These are phyloP conservation scores for Cucurbita ficifolia DNA, from an alignment of 306 rosid species.

Conservation along the genomic window DNA sequence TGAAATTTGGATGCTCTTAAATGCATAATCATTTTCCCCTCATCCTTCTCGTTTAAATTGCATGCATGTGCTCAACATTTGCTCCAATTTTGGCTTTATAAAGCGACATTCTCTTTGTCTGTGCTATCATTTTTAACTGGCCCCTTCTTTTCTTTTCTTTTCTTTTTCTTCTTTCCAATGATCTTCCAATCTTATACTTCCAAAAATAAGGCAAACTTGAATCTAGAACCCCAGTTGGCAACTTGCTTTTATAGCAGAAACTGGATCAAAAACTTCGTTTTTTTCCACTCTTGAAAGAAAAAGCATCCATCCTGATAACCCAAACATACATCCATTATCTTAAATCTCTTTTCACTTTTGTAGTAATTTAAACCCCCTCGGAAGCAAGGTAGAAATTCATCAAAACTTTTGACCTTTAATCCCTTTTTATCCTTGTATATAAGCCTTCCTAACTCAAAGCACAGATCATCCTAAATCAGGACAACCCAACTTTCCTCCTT, in stretches of 20 bases:
- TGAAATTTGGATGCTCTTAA: neutral
- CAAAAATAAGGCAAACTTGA: neutral
- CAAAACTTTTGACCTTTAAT: neutral
- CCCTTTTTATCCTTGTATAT: constrained; percentile 1
- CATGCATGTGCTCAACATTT: neutral
- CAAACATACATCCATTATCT: constrained; percentile 12
- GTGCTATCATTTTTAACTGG: neutral
- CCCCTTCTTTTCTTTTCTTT: neutral
- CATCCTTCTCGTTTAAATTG: neutral
- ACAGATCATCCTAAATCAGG: neutral
- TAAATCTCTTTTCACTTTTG: constrained; percentile 11
- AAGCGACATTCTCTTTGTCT: constrained; percentile 3
- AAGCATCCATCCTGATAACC: neutral
- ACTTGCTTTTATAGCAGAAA: neutral
- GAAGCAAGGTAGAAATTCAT: constrained; percentile 48
- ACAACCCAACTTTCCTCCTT: neutral
- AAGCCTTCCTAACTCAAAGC: neutral
- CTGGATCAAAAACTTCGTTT: neutral
- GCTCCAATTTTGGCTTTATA: neutral
- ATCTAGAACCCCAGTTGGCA: neutral
- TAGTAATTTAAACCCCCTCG: constrained; percentile 15
- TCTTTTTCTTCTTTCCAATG: neutral
- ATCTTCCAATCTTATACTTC: neutral
- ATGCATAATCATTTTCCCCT: neutral
- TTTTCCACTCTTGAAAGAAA: neutral